phyloP scores from a whole-genome alignment of 192 early-diverging fungal genomes.

The Mortierella alpina region DNA sequence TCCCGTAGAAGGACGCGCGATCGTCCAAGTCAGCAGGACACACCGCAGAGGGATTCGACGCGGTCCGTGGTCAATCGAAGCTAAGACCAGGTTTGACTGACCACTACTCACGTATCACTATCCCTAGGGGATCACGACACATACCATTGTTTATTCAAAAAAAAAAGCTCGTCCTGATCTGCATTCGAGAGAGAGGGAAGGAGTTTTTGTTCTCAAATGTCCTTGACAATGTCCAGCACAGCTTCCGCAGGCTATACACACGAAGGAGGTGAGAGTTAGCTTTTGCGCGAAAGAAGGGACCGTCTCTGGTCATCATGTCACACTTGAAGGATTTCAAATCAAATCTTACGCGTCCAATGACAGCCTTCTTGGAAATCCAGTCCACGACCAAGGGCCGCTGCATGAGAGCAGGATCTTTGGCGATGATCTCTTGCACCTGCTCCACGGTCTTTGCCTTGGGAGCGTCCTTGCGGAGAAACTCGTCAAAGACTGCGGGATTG shows the following conservation, averaged over 20 bases:
- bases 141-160: too few relatives aligned
- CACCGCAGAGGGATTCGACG: neutral
- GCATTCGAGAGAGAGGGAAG: too few relatives aligned
- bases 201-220: neutral
- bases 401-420: constrained; percentile 25
- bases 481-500: constrained; percentile 16
- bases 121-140: too few relatives aligned
- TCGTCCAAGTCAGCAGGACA: constrained; percentile 44
- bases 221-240: constrained; percentile 24
- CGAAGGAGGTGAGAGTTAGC: too few relatives aligned
- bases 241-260: constrained; percentile 20
- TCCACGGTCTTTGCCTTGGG: constrained; percentile 20
- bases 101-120: too few relatives aligned
- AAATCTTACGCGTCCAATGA: constrained; percentile 42
- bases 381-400: constrained; percentile 44
- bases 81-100: neutral
- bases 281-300: neutral
- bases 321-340: neutral
- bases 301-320: neutral
- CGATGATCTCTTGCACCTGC: constrained; percentile 29
- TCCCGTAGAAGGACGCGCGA: constrained; percentile 34
- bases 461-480: constrained; percentile 47
- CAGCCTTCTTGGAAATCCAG: constrained; percentile 37
- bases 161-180: too few relatives aligned
- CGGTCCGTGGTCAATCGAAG: neutral